phyloP scores from a whole-genome alignment of 164 flowering plant species.

The Litsea cubeba region DNA sequence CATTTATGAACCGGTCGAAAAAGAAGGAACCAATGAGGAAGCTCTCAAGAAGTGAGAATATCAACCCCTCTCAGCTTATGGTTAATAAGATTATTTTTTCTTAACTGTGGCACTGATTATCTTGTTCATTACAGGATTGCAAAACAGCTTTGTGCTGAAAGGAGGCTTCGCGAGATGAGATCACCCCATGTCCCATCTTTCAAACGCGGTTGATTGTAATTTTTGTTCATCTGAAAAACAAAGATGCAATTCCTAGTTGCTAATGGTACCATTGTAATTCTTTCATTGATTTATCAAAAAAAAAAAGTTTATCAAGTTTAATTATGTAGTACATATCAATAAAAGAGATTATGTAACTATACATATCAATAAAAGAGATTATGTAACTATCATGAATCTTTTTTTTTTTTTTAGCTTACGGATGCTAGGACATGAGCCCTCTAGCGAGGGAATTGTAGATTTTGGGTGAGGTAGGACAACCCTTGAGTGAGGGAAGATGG shows the following conservation, averaged over 20 bases:
- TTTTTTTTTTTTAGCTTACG: too few relatives aligned
- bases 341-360: too few relatives aligned
- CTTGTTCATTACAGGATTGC: slow-evolving; percentile 28
- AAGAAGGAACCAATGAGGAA: slow-evolving; percentile 31
- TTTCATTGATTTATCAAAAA: too few relatives aligned
- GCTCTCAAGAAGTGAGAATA: slow-evolving; percentile 28
- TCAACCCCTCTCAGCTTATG: neutral
- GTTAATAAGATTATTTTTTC: neutral
- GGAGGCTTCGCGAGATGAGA: slow-evolving; percentile 10
- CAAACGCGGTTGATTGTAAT: neutral
- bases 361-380: too few relatives aligned
- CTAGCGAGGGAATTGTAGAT: too few relatives aligned
- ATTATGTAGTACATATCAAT: too few relatives aligned
- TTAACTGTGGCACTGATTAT: neutral
- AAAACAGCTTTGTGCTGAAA: slow-evolving; percentile 18
- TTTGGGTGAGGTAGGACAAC: too few relatives aligned
- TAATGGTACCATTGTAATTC: neutral
- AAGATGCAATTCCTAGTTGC: neutral
- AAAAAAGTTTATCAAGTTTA: too few relatives aligned
- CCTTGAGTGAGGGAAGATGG: too few relatives aligned
- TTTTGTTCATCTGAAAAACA: neutral
- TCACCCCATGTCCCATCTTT: slow-evolving; percentile 8
- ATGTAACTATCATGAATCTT: too few relatives aligned
- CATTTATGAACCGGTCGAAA: slow-evolving; percentile 9
- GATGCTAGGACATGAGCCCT: too few relatives aligned